These are phyloP conservation scores for Rhododendron kiyosumense DNA, from an alignment of 148 eudicot species.

Conservation along the genomic window DNA sequence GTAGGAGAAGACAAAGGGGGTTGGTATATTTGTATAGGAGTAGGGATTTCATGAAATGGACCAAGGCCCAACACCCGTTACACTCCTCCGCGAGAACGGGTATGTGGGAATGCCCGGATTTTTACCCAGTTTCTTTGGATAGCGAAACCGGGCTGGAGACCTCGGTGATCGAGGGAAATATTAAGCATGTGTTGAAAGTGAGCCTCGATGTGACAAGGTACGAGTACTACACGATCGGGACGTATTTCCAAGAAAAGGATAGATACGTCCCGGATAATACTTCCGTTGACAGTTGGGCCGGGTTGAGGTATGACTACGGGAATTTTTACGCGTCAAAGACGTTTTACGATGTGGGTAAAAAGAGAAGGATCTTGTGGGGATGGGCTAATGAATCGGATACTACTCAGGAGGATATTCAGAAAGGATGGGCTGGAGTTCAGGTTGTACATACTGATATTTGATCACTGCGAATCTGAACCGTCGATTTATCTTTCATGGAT, in stretches of 20 bases:
- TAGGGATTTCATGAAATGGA: constrained; percentile 55
- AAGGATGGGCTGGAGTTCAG: constrained; percentile 89
- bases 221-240: constrained; percentile 72
- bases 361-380: constrained; percentile 63
- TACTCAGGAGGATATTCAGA: constrained; percentile 23
- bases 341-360: constrained; percentile 46
- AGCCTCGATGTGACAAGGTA: constrained; percentile 66
- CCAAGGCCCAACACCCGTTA: constrained; percentile 51
- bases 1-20: constrained; percentile 43
- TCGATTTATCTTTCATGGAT: too few species aligned
- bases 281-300: constrained; percentile 61
- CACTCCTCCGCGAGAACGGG: constrained; percentile 48
- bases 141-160: constrained; percentile 47
- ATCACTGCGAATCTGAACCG: too few species aligned
- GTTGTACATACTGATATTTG: constrained; percentile 6
- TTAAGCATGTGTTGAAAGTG: constrained; percentile 64
- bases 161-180: constrained; percentile 24
- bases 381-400: constrained; percentile 74
- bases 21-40: constrained; percentile 54
- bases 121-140: constrained; percentile 44
- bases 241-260: constrained; percentile 30
- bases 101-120: constrained; percentile 88
- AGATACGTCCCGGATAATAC: constrained; percentile 40
- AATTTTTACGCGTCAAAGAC: constrained; percentile 83
- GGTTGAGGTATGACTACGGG: constrained; percentile 76